A percentile compares a stretch with the other conserved stretches of the same genome.
phyloP scores from a whole-genome alignment of 1,284 basidiomycete genomes.

The Ceratobasidium theobromae region DNA sequence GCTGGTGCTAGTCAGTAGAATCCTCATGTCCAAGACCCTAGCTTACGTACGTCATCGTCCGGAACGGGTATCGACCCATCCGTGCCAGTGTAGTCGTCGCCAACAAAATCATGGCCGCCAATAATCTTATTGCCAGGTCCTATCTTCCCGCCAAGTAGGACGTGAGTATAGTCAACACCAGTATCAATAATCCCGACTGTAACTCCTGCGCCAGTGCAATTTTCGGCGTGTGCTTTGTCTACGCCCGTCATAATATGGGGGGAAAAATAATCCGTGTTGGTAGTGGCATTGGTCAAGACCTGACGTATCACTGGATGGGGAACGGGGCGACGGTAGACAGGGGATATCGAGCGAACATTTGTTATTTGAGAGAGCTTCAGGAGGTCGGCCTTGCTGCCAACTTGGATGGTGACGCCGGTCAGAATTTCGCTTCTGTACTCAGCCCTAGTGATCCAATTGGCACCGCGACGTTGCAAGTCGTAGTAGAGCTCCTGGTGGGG shows the following conservation, averaged over 20 bases:
- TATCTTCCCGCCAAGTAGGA: conserved; percentile 49
- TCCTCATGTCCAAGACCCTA: background rate
- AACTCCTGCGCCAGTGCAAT: conserved; percentile 49
- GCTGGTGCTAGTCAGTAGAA: background rate
- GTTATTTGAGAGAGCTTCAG: background rate
- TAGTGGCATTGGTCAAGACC: background rate
- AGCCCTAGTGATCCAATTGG: background rate
- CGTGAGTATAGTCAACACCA: conserved; percentile 49
- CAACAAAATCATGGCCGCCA: conserved; percentile 49
- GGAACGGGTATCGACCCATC: background rate
- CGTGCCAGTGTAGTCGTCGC: conserved; percentile 27
- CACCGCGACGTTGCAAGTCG: conserved; percentile 8
- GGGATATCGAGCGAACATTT: conserved; percentile 7
- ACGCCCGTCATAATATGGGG: conserved; percentile 39
- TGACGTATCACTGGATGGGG: background rate
- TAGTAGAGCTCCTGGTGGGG: conserved; percentile 25
- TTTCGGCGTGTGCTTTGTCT: conserved; percentile 47
- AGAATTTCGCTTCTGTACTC: conserved; percentile 3
- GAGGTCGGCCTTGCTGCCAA: conserved; percentile 12
- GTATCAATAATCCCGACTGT: conserved; percentile 50
- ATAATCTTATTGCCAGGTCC: conserved; percentile 46
- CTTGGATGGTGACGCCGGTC: conserved; percentile 5
- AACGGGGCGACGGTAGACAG: background rate
- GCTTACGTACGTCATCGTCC: conserved; percentile 8
- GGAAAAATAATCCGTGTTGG: conserved; percentile 26